A percentile compares a stretch with the other conserved stretches of the same genome.
phyloP scores from a whole-genome alignment of 2,329 filamentous ascomycete species.

The Magnaporthiopsis incrustans region DNA sequence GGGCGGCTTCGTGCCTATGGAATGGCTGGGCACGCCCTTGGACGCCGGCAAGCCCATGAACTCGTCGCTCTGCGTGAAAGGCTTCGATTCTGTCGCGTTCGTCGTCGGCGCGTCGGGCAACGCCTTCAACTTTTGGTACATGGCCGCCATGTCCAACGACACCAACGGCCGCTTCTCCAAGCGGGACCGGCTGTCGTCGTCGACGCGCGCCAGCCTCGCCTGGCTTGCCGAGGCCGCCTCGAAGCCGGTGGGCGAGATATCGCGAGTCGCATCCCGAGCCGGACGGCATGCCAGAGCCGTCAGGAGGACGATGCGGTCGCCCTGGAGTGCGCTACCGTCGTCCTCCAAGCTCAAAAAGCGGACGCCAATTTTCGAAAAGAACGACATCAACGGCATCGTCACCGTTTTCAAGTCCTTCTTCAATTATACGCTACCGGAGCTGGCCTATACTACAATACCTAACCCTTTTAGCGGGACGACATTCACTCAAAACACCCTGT shows the following conservation, averaged over 20 bases:
- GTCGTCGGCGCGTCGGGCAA: neutral
- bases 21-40: neutral
- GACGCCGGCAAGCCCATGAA: neutral
- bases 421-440: neutral
- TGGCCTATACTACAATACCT: neutral
- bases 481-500: neutral
- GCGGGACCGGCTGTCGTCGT: neutral
- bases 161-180: neutral
- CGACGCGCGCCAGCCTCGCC: neutral
- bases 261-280: neutral
- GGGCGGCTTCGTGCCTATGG: neutral
- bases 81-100: neutral
- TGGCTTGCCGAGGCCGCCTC: neutral
- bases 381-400: neutral
- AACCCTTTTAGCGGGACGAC: neutral
- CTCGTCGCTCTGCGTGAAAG: neutral
- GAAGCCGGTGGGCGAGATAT: neutral
- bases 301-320: neutral
- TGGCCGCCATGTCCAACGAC: neutral
- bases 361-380: neutral
- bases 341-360: neutral
- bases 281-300: neutral
- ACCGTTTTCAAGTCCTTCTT: neutral
- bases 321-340: neutral
- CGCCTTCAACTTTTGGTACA: constrained; percentile 3